Percentiles rank a stretch among this genome's conserved stretches.
These are phyloP conservation scores for Phoma sp. DNA, from an alignment of 2,329 filamentous ascomycete genomes.

Conservation along the genomic window DNA sequence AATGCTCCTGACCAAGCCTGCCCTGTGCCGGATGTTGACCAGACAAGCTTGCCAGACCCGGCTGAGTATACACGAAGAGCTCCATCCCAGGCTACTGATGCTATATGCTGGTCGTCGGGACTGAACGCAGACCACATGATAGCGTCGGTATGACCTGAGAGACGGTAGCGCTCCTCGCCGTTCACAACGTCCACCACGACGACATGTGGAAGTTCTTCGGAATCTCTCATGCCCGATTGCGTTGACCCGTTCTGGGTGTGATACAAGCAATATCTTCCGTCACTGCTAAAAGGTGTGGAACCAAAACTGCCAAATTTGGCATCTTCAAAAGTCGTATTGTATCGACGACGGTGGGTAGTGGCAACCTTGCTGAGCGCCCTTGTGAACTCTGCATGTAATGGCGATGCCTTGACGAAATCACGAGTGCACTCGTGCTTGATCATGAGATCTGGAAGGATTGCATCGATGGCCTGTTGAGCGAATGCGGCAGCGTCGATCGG, in stretches of 20 bases:
- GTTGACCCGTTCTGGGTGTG: constrained; percentile 18
- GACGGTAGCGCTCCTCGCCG: constrained; percentile 19
- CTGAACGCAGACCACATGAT: constrained; percentile 39
- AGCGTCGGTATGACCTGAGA: constrained; percentile 34
- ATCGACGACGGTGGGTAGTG: constrained; percentile 28
- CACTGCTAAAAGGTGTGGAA: constrained; percentile 25
- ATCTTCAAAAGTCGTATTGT: constrained; percentile 28
- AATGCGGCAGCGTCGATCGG: constrained; percentile 27
- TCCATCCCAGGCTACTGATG: constrained; percentile 38
- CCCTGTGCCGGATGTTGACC: constrained; percentile 23
- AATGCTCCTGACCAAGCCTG: constrained; percentile 37
- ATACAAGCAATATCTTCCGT: constrained; percentile 30
- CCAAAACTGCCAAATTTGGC: constrained; percentile 20
- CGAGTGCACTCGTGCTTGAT: constrained; percentile 35
- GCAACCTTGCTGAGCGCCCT: constrained; percentile 24
- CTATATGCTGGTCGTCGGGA: constrained; percentile 28
- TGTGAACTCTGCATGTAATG: constrained; percentile 28
- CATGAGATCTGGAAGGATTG: constrained; percentile 32
- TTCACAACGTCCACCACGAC: constrained; percentile 29
- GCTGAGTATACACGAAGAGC: constrained; percentile 34
- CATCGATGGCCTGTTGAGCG: constrained; percentile 34
- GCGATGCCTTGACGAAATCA: constrained; percentile 29
- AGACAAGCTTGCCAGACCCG: constrained; percentile 25
- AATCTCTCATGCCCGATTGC: constrained; percentile 15
- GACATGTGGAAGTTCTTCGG: constrained; percentile 19